Base-by-base conservation (phyloP, 1,284 basidiomycete species). In the Sporisorium scitamineum region DNA sequence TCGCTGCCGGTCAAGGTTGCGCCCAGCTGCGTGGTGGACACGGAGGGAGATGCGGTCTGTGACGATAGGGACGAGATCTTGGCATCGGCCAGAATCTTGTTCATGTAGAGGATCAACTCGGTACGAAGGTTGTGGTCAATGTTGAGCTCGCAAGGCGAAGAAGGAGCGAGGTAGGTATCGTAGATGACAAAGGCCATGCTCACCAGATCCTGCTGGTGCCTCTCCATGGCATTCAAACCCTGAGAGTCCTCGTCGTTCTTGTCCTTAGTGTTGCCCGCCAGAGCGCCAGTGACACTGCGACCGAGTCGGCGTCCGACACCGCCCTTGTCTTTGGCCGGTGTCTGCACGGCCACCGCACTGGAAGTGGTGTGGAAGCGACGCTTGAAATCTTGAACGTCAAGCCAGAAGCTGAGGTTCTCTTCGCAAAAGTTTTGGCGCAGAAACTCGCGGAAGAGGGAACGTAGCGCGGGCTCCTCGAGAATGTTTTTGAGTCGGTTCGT, bases 301-400 rank as follows among this genome's bases (percentile, higher is more conserved):
- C 29, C 93, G 92, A 29, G 91, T 90, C 7, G 92, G 91, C 57
- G 70, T 8, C 70, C 75, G 20, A 69, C 54, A 6, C 71, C 74
- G 11, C 61, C 34, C 54, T 75, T 69, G 32, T 66, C 59, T 20
- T 61, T 59, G 39, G 44, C n/a, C 4, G 59, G 42, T 3, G 54
- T 24, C 54, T 66, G 64, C 3, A 90, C 89, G 13, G 93, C 93
- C 62, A 92, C 90, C 6, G 96, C 94, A 79, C 92, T 94, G 5
- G 93, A 95, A 0, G 96, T 97, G 66, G 94, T 97, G 84, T 91
- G 92, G 88, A 99, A 99, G 81, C 95, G 92, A 79, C 92, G 90
- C 88, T 95, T 95, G 88, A 99, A 97, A 85, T 99, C 96, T 86
- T 95, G 91, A 1, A 97, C 96, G 82, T 98, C 97, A 60, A 98